These are phyloP conservation scores for Yarrowia sp. DNA, from an alignment of 805 yeast species.

Conservation along the genomic window DNA sequence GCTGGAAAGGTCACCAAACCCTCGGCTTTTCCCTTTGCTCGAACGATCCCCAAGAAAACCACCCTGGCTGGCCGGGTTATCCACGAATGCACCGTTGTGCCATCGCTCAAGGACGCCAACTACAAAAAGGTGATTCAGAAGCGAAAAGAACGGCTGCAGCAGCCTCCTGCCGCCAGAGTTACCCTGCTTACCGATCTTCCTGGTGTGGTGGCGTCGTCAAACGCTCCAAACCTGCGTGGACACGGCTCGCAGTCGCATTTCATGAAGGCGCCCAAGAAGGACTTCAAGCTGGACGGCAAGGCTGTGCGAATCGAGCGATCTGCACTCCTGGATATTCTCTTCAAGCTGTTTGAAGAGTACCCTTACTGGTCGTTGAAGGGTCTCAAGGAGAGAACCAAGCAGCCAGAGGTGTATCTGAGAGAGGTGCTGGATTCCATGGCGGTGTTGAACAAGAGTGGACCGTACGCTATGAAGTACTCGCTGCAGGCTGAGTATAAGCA, in stretches of 20 bases:
- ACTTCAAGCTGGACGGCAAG: constrained; percentile 60
- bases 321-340: constrained; percentile 82
- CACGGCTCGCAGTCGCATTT: constrained; percentile 65
- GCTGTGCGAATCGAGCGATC: constrained; percentile 93
- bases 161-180: constrained; percentile 53
- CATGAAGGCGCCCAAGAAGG: constrained; percentile 45
- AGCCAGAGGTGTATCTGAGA: constrained; percentile 86
- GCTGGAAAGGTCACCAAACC: constrained; percentile 17
- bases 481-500: constrained; percentile 86
- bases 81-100: constrained; percentile 88
- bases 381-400: constrained; percentile 86
- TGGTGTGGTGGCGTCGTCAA: constrained; percentile 82
- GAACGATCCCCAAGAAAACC: constrained; percentile 82
- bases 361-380: constrained; percentile 98
- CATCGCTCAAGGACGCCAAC: constrained; percentile 69
- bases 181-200: constrained; percentile 76
- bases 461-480: constrained; percentile 89
- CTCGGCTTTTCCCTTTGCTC: constrained; percentile 13
- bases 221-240: constrained; percentile 71
- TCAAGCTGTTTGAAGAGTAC: constrained; percentile 87
- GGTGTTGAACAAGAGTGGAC: constrained; percentile 85
- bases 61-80: constrained; percentile 80
- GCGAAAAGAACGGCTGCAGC: constrained; percentile 49
- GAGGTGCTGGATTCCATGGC: constrained; percentile 91
- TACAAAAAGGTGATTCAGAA: constrained; percentile 62